A percentile compares a stretch with the other conserved stretches of the same genome.
These are phyloP conservation scores for Fusarium pilosicola DNA, from an alignment of 2,329 filamentous ascomycete species.

Conservation along the genomic window DNA sequence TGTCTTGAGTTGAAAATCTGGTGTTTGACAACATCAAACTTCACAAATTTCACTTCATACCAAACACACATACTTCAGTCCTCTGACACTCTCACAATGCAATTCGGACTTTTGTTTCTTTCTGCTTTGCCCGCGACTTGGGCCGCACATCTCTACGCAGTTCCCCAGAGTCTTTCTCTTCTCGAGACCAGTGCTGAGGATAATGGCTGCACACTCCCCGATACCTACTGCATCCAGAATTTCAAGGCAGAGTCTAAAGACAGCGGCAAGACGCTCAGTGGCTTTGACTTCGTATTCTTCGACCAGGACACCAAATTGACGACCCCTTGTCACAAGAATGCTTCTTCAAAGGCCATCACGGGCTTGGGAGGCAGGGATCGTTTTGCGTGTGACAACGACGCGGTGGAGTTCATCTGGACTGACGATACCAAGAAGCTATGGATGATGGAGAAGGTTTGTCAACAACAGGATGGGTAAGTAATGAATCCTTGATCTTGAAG, in stretches of 20 bases:
- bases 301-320: slow-evolving; percentile 53
- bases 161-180: slow-evolving; percentile 41
- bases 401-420: slow-evolving; percentile 57
- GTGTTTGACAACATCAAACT: neutral
- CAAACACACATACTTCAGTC: neutral
- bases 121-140: slow-evolving; percentile 37
- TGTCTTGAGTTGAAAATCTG: slow-evolving; percentile 1
- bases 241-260: slow-evolving; percentile 51
- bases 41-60: neutral
- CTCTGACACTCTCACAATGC: slow-evolving; percentile 27
- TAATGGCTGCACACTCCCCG: slow-evolving; percentile 51
- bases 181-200: slow-evolving; percentile 38
- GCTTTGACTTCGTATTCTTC: slow-evolving; percentile 54
- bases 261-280: slow-evolving; percentile 46
- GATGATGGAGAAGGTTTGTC: slow-evolving; percentile 59
- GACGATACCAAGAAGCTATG: slow-evolving; percentile 46
- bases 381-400: slow-evolving; percentile 55
- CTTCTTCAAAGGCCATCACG: slow-evolving; percentile 49
- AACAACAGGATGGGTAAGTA: slow-evolving; percentile 50
- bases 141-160: slow-evolving; percentile 42
- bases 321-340: slow-evolving; percentile 58
- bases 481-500: neutral
- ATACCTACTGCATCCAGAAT: slow-evolving; percentile 51
- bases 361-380: slow-evolving; percentile 43
- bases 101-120: slow-evolving; percentile 31